Conservation (phyloP, 1,284 basidiomycete genomes). For the Leccinum griseonigrum region DNA sequence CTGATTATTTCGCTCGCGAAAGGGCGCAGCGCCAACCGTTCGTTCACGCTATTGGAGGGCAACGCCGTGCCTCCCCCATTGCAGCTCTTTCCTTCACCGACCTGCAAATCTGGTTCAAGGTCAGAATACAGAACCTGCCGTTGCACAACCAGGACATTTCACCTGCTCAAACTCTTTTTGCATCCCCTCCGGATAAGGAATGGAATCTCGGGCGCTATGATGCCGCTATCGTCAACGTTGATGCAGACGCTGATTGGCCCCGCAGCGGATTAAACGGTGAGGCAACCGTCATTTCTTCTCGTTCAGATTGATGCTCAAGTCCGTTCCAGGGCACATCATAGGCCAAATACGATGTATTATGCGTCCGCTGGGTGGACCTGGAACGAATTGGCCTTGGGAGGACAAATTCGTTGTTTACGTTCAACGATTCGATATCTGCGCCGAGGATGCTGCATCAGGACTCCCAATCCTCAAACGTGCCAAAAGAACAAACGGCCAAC, state of each 20-base stretch:
- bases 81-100: neutral
- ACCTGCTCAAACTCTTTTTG: neutral
- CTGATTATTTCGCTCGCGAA: neutral
- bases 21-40: neutral
- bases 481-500: neutral
- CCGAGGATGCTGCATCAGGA: neutral
- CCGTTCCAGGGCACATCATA: neutral
- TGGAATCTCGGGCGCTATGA: neutral
- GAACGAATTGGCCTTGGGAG: neutral
- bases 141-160: neutral
- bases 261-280: neutral
- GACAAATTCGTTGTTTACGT: neutral
- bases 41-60: neutral
- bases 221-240: neutral
- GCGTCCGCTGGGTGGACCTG: neutral
- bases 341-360: neutral
- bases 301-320: neutral
- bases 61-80: neutral
- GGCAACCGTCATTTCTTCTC: neutral
- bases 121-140: neutral
- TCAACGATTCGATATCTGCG: neutral
- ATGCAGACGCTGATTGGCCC: constrained; percentile 1
- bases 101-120: neutral
- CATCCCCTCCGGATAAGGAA: neutral
- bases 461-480: neutral